A percentile compares a stretch with the other conserved stretches of the same genome.
phyloP scores from a whole-genome alignment of 768 basidiomycete species.

The Podaxis pistillaris region DNA sequence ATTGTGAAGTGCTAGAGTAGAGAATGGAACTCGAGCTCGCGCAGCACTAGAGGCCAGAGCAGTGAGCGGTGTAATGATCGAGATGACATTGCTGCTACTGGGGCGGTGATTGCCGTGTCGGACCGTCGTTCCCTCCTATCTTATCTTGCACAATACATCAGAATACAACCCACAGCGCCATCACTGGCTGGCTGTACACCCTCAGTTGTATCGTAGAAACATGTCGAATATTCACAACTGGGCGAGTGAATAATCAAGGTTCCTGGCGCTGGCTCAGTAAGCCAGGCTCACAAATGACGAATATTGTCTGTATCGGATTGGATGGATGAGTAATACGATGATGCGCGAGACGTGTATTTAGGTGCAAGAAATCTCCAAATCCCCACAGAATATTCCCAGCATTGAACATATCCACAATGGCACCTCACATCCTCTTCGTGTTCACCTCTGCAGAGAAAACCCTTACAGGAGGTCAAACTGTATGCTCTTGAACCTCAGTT shows the following conservation, averaged over 20 bases:
- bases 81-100: not conserved
- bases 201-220: no score
- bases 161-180: not conserved
- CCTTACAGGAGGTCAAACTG: conserved; percentile 49
- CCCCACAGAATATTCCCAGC: not conserved
- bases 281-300: not conserved
- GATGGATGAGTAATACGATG: conserved; percentile 13
- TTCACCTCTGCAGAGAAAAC: conserved; percentile 65
- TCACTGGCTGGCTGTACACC: not conserved
- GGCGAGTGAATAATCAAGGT: not conserved
- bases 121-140: not conserved
- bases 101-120: conserved; percentile 19
- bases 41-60: not conserved
- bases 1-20: conserved; percentile 33
- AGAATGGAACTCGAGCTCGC: not conserved
- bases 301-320: not conserved
- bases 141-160: not conserved
- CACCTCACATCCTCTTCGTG: conserved; percentile 66
- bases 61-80: not conserved
- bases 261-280: not conserved
- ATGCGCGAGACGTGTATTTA: not conserved
- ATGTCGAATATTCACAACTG: no score
- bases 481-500: conserved; percentile 25
- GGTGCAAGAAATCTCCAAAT: not conserved
- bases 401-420: conserved; percentile 18